Conservation (phyloP, 495 filamentous ascomycete genomes). For the Rostrohypoxylon terebratum region DNA sequence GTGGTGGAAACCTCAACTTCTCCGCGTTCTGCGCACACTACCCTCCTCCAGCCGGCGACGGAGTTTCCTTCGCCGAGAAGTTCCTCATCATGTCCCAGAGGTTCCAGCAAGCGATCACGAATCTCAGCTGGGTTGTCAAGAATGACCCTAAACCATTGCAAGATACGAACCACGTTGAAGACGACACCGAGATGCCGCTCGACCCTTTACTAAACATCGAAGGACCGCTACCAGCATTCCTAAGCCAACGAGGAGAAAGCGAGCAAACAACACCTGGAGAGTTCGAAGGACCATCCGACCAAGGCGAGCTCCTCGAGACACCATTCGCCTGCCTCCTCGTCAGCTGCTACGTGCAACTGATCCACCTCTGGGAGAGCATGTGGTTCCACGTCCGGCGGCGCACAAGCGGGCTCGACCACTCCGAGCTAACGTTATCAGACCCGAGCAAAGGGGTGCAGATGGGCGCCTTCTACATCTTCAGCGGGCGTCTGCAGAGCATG, state of each 20-base stretch:
- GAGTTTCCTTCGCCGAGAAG: slow-evolving; percentile 38
- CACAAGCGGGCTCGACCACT: slow-evolving; percentile 11
- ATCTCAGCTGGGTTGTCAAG: slow-evolving; percentile 38
- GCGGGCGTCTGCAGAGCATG: slow-evolving; percentile 38
- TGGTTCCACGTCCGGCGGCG: slow-evolving; percentile 27
- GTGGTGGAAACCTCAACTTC: slow-evolving; percentile 20
- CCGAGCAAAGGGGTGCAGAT: slow-evolving; percentile 36
- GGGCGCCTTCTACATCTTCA: slow-evolving; percentile 40
- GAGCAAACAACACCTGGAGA: neutral
- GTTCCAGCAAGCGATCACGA: slow-evolving; percentile 39
- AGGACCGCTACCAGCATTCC: neutral
- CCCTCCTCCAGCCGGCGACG: slow-evolving; percentile 31
- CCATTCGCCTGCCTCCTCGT: slow-evolving; percentile 30
- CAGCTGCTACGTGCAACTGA: slow-evolving; percentile 39
- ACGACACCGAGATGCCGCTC: neutral
- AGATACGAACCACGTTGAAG: neutral
- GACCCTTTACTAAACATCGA: slow-evolving; percentile 3
- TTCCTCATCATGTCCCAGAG: slow-evolving; percentile 38
- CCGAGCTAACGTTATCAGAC: slow-evolving; percentile 19
- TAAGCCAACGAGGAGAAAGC: neutral
- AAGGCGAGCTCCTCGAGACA: slow-evolving; percentile 2
- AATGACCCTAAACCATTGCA: slow-evolving; percentile 21
- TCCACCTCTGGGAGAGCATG: slow-evolving; percentile 40
- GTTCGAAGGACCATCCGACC: neutral
- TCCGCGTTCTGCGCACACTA: slow-evolving; percentile 27